A percentile compares a stretch with the other conserved stretches of the same genome.
Conservation (phyloP, 2,329 filamentous ascomycete species). For the Penicillium sp. region DNA sequence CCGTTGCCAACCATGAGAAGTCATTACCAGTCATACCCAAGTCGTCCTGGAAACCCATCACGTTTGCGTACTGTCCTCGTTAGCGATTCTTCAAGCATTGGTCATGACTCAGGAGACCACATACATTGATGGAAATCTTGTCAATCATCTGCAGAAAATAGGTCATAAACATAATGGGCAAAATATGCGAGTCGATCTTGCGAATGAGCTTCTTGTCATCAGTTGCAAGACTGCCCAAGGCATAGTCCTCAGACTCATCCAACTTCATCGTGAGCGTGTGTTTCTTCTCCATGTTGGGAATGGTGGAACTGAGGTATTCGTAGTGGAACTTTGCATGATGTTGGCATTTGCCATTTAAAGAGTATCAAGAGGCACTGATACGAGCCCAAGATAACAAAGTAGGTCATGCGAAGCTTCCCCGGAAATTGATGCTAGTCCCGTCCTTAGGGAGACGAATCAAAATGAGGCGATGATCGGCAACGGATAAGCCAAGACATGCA, state of each 20-base stretch:
- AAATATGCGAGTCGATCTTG: slow-evolving; percentile 60
- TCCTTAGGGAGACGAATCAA: neutral
- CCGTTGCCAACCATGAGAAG: slow-evolving; percentile 62
- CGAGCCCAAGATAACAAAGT: slow-evolving; percentile 5
- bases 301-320: neutral
- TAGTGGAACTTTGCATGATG: neutral
- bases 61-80: slow-evolving; percentile 57
- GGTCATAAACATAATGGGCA: slow-evolving; percentile 62
- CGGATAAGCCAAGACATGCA: slow-evolving; percentile 12
- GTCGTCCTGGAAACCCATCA: slow-evolving; percentile 63
- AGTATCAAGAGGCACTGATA: neutral
- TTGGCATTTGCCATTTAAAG: slow-evolving; percentile 6
- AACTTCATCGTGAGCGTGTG: slow-evolving; percentile 37
- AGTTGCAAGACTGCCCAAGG: slow-evolving; percentile 26
- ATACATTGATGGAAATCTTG: slow-evolving; percentile 63
- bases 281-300: slow-evolving; percentile 13
- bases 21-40: slow-evolving; percentile 59
- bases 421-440: slow-evolving; percentile 1
- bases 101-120: neutral
- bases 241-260: slow-evolving; percentile 35
- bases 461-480: slow-evolving; percentile 14
- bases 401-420: slow-evolving; percentile 5
- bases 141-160: slow-evolving; percentile 66
- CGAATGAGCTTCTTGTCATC: slow-evolving; percentile 51
- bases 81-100: neutral